Conservation (phyloP, 2,329 filamentous ascomycete species). For the Rutstroemia sp. region DNA sequence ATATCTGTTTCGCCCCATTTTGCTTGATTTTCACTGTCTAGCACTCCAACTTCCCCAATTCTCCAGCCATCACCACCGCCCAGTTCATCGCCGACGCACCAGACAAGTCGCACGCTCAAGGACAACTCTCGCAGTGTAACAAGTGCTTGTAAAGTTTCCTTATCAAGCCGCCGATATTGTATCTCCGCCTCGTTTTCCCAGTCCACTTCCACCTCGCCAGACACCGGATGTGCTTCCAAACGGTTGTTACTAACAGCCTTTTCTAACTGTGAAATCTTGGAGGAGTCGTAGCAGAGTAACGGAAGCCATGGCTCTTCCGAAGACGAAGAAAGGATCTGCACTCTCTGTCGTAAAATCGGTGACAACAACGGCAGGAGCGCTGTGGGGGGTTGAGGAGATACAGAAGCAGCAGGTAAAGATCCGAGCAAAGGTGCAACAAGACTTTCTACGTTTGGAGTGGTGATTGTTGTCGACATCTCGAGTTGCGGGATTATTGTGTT, state of each 20-base stretch:
- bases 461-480: constrained; percentile 25
- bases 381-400: constrained; percentile 49
- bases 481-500: neutral
- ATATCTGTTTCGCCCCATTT: constrained; percentile 47
- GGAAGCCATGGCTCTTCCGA: constrained; percentile 64
- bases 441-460: constrained; percentile 39
- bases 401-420: constrained; percentile 50
- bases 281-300: constrained; percentile 59
- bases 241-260: constrained; percentile 53
- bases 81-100: constrained; percentile 52
- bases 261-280: constrained; percentile 47
- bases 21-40: constrained; percentile 44
- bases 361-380: constrained; percentile 53
- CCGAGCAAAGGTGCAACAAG: constrained; percentile 51
- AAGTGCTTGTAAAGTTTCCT: constrained; percentile 66
- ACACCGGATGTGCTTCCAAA: constrained; percentile 74
- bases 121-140: constrained; percentile 54
- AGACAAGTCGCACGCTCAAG: constrained; percentile 59
- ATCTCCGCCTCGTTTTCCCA: constrained; percentile 57
- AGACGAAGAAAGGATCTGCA: constrained; percentile 55
- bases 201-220: constrained; percentile 69
- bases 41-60: constrained; percentile 59
- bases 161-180: constrained; percentile 61
- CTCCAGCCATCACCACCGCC: constrained; percentile 60
- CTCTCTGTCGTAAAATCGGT: constrained; percentile 58